Percentiles rank a stretch among this genome's conserved stretches.
These are phyloP conservation scores for Lignosus rhinocerotis DNA, from an alignment of 1,284 basidiomycete genomes.

Conservation along the genomic window DNA sequence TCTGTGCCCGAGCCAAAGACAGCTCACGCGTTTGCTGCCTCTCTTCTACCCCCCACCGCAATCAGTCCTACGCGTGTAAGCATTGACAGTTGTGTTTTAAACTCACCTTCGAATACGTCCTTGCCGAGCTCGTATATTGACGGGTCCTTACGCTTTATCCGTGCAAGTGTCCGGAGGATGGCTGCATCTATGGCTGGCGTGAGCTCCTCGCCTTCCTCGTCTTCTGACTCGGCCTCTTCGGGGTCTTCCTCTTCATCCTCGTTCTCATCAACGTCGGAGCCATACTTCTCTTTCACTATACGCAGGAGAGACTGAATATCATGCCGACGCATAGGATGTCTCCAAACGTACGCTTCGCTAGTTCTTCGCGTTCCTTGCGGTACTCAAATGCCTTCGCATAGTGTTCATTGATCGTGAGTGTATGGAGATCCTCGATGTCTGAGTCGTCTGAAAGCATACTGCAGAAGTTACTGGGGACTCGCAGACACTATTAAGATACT, in stretches of 20 bases:
- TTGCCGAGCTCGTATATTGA: conserved; percentile 75
- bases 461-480: background rate
- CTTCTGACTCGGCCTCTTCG: conserved; percentile 83
- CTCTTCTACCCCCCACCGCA: conserved; percentile 55
- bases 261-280: conserved; percentile 61
- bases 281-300: conserved; percentile 85
- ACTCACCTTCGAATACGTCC: conserved; percentile 75
- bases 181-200: conserved; percentile 95
- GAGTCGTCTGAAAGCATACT: conserved; percentile 54
- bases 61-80: background rate
- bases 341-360: conserved; percentile 65
- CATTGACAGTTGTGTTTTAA: background rate
- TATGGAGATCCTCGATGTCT: conserved; percentile 44
- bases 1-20: conserved; percentile 31
- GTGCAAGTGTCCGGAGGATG: conserved; percentile 87
- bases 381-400: conserved; percentile 82
- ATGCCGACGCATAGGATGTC: background rate
- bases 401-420: conserved; percentile 77
- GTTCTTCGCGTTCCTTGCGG: conserved; percentile 82
- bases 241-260: conserved; percentile 62
- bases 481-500: too few relatives aligned
- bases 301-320: background rate
- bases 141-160: conserved; percentile 85
- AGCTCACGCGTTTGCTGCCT: conserved; percentile 45
- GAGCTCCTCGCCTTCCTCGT: conserved; percentile 94